These are phyloP conservation scores for Aphanomyces invadans DNA, from an alignment of 352 stramenopile species.

Conservation along the genomic window DNA sequence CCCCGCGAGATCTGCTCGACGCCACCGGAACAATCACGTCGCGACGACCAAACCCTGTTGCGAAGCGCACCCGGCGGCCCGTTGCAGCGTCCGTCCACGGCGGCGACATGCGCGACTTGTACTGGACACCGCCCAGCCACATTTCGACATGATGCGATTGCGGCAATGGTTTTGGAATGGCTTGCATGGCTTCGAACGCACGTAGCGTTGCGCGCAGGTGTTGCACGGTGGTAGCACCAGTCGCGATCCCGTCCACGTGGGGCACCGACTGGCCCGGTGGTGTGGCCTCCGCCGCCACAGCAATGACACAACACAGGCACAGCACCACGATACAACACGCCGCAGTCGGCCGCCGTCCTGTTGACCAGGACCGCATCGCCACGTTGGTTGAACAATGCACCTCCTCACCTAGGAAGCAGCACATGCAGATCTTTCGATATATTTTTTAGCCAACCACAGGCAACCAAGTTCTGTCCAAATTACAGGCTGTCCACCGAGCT, in stretches of 20 bases:
- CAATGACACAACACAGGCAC: neutral
- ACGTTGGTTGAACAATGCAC: neutral
- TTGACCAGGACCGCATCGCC: neutral
- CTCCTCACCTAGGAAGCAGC: no score
- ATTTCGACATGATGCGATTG: neutral
- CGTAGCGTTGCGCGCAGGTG: slow-evolving; percentile 1
- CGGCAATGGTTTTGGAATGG: slow-evolving; percentile 1
- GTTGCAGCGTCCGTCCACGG: neutral
- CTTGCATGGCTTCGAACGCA: neutral
- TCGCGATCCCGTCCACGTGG: neutral
- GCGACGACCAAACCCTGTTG: neutral
- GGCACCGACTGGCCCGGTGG: no score
- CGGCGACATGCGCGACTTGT: slow-evolving; percentile 8
- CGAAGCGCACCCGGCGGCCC: neutral
- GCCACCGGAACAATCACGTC: neutral
- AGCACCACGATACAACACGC: neutral
- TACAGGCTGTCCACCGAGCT: no score
- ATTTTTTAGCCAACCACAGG: neutral
- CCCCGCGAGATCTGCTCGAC: neutral
- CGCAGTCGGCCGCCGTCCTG: neutral
- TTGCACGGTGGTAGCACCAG: neutral
- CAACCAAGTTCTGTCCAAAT: neutral
- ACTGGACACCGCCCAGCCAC: slow-evolving; percentile 17
- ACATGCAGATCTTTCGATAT: neutral
- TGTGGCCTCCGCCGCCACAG: neutral